A percentile compares a stretch with the other conserved stretches of the same genome.
These are phyloP conservation scores for Russula vinacea DNA, from an alignment of 768 basidiomycete genomes.

Conservation along the genomic window DNA sequence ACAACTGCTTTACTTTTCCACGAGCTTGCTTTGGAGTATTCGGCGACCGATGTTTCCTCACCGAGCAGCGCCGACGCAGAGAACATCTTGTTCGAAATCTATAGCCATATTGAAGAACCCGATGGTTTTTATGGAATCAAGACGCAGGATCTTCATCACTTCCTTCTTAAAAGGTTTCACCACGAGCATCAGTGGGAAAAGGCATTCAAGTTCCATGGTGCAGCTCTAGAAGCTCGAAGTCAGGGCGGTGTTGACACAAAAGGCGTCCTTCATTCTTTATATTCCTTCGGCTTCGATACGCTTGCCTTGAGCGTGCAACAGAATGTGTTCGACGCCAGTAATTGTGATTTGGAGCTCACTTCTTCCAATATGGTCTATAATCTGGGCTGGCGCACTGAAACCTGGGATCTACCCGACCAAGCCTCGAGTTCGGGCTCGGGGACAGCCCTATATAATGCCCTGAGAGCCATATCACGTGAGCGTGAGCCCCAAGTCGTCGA, in stretches of 20 bases:
- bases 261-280: slow-evolving; percentile 76
- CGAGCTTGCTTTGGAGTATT: slow-evolving; percentile 67
- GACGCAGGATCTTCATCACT: slow-evolving; percentile 68
- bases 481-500: slow-evolving; percentile 54
- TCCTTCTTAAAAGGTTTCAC: slow-evolving; percentile 81
- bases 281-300: slow-evolving; percentile 85
- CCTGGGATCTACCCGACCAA: slow-evolving; percentile 87
- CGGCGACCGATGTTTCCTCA: slow-evolving; percentile 32
- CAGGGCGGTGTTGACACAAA: slow-evolving; percentile 45
- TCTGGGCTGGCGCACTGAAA: slow-evolving; percentile 91
- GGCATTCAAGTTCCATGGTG: slow-evolving; percentile 87
- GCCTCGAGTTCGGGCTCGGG: slow-evolving; percentile 45
- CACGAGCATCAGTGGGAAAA: slow-evolving; percentile 93
- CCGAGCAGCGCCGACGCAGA: slow-evolving; percentile 46
- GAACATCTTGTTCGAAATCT: slow-evolving; percentile 84
- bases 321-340: slow-evolving; percentile 38
- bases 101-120: slow-evolving; percentile 93
- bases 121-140: slow-evolving; percentile 97
- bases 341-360: slow-evolving; percentile 32
- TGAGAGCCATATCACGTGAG: slow-evolving; percentile 81
- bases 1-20: slow-evolving; percentile 88
- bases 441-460: slow-evolving; percentile 67
- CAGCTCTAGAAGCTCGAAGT: slow-evolving; percentile 64
- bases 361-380: slow-evolving; percentile 62
- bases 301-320: slow-evolving; percentile 75